A percentile compares a stretch with the other conserved stretches of the same genome.
These are phyloP conservation scores for Stagonosporopsis rhizophila DNA, from an alignment of 2,329 filamentous ascomycete genomes.

Conservation along the genomic window DNA sequence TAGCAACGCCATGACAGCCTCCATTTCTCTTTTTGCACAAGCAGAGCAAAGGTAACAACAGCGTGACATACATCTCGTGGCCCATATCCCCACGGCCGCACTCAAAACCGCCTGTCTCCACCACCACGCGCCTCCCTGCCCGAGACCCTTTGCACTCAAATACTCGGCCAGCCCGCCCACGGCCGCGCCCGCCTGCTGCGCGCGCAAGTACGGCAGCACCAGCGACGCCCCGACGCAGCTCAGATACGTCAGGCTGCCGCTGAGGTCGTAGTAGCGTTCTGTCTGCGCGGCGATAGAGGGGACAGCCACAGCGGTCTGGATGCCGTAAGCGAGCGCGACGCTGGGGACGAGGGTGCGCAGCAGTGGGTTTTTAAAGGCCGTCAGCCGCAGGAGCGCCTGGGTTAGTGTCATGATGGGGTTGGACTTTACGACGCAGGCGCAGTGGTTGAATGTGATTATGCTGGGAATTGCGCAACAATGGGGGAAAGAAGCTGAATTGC, in stretches of 20 bases:
- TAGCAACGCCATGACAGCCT: too few relatives aligned
- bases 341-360: slow-evolving; percentile 68
- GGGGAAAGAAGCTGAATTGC: too few relatives aligned
- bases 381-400: slow-evolving; percentile 63
- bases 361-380: slow-evolving; percentile 68
- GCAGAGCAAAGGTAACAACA: too few relatives aligned
- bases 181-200: slow-evolving; percentile 57
- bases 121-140: slow-evolving; percentile 52
- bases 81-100: slow-evolving; percentile 67
- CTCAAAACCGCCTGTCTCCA: slow-evolving; percentile 67
- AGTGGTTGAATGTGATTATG: too few relatives aligned
- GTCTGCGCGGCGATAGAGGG: slow-evolving; percentile 67
- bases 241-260: slow-evolving; percentile 71
- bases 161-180: slow-evolving; percentile 47
- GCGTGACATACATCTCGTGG: slow-evolving; percentile 60
- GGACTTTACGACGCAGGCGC: too few relatives aligned
- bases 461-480: too few relatives aligned
- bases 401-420: slow-evolving; percentile 44
- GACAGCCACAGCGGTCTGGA: slow-evolving; percentile 68
- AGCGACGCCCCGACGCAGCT: slow-evolving; percentile 68
- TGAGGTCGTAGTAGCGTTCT: slow-evolving; percentile 73
- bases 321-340: slow-evolving; percentile 67
- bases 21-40: too few relatives aligned
- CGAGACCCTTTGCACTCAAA: slow-evolving; percentile 33
- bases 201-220: slow-evolving; percentile 66